Evolutionary conservation across 1,284 basidiomycete genomes (phyloP), one percentile per base, ranked within the genome.

Genomic region (Pseudozyma pruni): DNA sequence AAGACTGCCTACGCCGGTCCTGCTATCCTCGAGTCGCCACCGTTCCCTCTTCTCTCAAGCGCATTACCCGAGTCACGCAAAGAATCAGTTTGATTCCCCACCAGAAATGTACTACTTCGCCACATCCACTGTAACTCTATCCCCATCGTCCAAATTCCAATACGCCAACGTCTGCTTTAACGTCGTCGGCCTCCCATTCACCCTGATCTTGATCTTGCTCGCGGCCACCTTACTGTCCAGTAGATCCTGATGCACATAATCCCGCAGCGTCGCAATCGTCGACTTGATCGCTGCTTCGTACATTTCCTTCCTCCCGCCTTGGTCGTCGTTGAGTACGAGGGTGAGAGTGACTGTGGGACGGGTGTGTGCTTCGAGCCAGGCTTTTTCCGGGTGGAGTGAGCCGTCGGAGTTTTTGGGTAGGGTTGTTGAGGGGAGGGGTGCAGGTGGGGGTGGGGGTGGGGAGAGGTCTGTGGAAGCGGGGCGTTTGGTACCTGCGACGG

Each of bases 141-240:
- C 78, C 16, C 74, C 73, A 40, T 80, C 73, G 5, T 51, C 52
- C 47, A 81, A 29, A 35, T 81, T 81, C 77, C 77, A 81, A 43
- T 69, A 62, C 10, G 78, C 80, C 34, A 81, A 50, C 17, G 72
- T 76, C 59, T 80, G 76, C 46, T 75, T 79, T 49, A 80, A 54
- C 31, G 79, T 82, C 22, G 73, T 71, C 10, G 70, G 55, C 52
- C 62, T 75, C 8, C 72, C 72, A 13, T 63, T 63, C 25, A 78
- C 61, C 51, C 61, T 72, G 39, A 82, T 55, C 38, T 74, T 77
- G 33, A 82, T 58, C 58, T 79, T 80, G 46, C 69, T 74, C 3
- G 75, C 79, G 4, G 76, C 78, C 11, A 81, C 53, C 14, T 47
- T 39, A 20, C 59, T 68, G 14, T 64, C 52, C n/a, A 82, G 49